Evolutionary conservation across 768 basidiomycete genomes (phyloP).

Genomic region (Boletus vinaceobasis): DNA sequence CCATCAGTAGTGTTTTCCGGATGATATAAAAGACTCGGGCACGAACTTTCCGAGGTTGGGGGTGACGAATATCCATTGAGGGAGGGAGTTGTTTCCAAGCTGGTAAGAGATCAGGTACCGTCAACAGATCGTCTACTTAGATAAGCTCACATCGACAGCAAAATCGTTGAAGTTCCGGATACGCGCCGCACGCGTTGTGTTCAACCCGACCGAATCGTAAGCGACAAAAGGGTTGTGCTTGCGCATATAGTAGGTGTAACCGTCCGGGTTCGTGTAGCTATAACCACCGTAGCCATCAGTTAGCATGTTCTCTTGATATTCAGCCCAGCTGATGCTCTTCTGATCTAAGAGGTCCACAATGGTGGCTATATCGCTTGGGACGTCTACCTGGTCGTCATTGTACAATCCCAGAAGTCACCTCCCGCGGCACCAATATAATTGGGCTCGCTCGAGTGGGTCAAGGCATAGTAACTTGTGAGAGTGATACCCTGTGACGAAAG

Average conservation of each 20-base stretch:
- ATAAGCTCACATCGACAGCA: conserved; percentile 41
- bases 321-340: no score
- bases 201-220: conserved; percentile 47
- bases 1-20: background rate
- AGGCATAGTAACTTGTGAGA: conserved; percentile 43
- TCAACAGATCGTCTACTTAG: no score
- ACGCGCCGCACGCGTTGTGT: conserved; percentile 40
- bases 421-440: conserved; percentile 53
- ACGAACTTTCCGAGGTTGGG: conserved; percentile 45
- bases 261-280: conserved; percentile 31
- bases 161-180: conserved; percentile 64
- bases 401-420: conserved; percentile 50
- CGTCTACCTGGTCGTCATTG: conserved; percentile 36
- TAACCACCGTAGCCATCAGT: conserved; percentile 44
- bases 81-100: conserved; percentile 49
- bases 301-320: conserved; percentile 60
- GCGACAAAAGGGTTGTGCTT: conserved; percentile 53
- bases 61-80: conserved; percentile 52
- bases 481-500: conserved; percentile 52
- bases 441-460: conserved; percentile 62
- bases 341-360: conserved; percentile 57
- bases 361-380: conserved; percentile 50
- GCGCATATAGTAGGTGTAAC: conserved; percentile 41
- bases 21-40: background rate
- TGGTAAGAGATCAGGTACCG: background rate